Evolutionary conservation across 2,329 filamentous ascomycete genomes (phyloP), one percentile per base, ranked within the genome.

Genomic region (Colletotrichum sp.): DNA sequence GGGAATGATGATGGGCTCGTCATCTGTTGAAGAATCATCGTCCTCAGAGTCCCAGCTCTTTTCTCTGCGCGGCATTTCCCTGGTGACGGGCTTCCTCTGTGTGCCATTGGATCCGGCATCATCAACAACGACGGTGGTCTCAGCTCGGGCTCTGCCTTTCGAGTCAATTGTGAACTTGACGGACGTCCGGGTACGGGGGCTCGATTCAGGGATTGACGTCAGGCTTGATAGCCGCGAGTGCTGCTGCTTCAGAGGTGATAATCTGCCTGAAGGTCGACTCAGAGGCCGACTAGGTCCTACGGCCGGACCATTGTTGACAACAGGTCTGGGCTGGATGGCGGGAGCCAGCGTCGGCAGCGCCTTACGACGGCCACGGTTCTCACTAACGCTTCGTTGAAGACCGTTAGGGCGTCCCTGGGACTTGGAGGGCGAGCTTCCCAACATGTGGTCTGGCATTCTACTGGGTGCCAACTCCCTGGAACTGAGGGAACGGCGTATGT

Each of bases 1-100:
- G 34, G 92, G 91, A 52, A 93, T 91, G 66, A 93, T 88, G 76
- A 93, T 93, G 15, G 90, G 91, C 72, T 93, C 92, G 70, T 93
- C 92, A 77, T 93, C 92, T 6, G 88, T 89, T 0, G 91, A 92
- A 2, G 90, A 92, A 4, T 89, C 88, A 63, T 89, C 88, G 34
- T 90, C 88, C 0, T 88, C 89, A 7, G 88, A 88, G 16, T 87
- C 86, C 84, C 86, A 88, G 52, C 84, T 84, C 66, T 83, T 77
- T 64, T 76, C 79, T 62, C 79, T 82, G 32, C 77, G 78, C 24
- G 81, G 78, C 71, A 81, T 76, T 30, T 83, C 81, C 62, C 81
- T 81, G 15, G 66, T 15, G 28, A 75, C 49, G 10, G 73, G 76
- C n/a, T 52, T 71, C 52, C 69, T 57, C 21, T 73, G 69, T 6